Conservation (phyloP, 179 eudicot species). For the Silene coronaria region DNA sequence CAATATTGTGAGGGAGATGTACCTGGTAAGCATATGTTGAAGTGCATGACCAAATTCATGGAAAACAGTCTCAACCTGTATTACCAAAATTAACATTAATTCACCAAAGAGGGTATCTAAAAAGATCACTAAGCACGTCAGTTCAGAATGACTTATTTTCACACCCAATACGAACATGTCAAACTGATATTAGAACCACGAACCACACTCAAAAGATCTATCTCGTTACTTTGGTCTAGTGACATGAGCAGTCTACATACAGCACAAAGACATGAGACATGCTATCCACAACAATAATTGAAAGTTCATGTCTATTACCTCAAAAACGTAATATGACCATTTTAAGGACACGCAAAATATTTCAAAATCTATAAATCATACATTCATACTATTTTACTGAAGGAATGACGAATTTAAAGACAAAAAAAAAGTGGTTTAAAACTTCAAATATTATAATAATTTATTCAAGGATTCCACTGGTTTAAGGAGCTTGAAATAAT, state of each 20-base stretch:
- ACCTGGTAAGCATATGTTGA: conserved; percentile 77
- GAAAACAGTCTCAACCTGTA: conserved; percentile 96
- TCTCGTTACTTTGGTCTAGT: conserved; percentile 4
- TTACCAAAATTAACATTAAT: conserved; percentile 1
- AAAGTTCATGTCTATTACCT: background rate
- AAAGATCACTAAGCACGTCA: background rate
- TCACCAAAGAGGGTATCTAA: background rate
- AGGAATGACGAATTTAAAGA: background rate
- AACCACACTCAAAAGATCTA: background rate
- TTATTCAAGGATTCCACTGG: background rate
- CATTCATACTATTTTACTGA: background rate
- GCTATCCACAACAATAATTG: background rate
- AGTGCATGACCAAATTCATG: conserved; percentile 99
- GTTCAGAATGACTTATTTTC: background rate
- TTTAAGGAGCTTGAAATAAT: background rate
- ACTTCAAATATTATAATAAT: background rate
- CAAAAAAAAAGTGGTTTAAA: background rate
- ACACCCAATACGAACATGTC: background rate
- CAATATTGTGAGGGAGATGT: background rate
- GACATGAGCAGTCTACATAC: background rate
- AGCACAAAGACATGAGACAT: background rate
- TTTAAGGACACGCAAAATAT: background rate
- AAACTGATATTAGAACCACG: background rate
- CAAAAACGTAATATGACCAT: background rate
- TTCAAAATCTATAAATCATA: background rate